phyloP scores from a whole-genome alignment of 495 filamentous ascomycete species.

The Chlorociboria aeruginascens region DNA sequence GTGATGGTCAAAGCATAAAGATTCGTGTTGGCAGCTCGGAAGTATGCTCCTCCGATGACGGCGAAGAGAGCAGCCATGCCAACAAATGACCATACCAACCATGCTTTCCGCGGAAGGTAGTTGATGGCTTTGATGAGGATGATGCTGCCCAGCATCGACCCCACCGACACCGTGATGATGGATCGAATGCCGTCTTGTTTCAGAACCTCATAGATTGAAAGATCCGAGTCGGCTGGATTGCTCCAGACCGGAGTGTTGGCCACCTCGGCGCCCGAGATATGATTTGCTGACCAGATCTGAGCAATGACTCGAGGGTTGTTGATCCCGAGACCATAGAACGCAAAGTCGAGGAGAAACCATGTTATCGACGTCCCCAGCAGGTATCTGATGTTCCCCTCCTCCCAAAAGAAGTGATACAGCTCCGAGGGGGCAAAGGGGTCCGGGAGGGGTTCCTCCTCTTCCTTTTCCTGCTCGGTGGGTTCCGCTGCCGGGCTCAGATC shows the following conservation, averaged over 20 bases:
- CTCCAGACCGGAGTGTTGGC: constrained; percentile 8
- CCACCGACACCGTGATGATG: constrained; percentile 27
- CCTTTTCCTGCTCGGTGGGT: neutral
- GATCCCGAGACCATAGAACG: constrained; percentile 60
- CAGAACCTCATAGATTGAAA: constrained; percentile 24
- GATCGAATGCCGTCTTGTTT: constrained; percentile 22
- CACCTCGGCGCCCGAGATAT: neutral
- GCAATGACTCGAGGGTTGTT: constrained; percentile 43
- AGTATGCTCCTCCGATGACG: constrained; percentile 26
- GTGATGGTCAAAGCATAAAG: constrained; percentile 36
- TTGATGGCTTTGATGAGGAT: constrained; percentile 26
- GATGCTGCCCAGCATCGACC: constrained; percentile 26
- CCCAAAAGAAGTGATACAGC: constrained; percentile 30
- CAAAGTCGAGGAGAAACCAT: constrained; percentile 46
- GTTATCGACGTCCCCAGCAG: constrained; percentile 51
- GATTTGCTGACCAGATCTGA: constrained; percentile 16
- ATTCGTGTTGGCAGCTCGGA: constrained; percentile 19
- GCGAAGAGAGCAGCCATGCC: constrained; percentile 27
- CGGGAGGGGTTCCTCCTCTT: neutral
- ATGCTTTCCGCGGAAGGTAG: constrained; percentile 25
- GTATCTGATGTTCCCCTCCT: constrained; percentile 21
- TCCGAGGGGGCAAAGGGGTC: constrained; percentile 1
- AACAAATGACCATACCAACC: constrained; percentile 27
- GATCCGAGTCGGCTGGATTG: constrained; percentile 15
- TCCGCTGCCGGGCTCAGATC: neutral